A percentile compares a stretch with the other conserved stretches of the same genome.
These are phyloP conservation scores for Spathaspora arborariae DNA, from an alignment of 805 yeast species.

Conservation along the genomic window DNA sequence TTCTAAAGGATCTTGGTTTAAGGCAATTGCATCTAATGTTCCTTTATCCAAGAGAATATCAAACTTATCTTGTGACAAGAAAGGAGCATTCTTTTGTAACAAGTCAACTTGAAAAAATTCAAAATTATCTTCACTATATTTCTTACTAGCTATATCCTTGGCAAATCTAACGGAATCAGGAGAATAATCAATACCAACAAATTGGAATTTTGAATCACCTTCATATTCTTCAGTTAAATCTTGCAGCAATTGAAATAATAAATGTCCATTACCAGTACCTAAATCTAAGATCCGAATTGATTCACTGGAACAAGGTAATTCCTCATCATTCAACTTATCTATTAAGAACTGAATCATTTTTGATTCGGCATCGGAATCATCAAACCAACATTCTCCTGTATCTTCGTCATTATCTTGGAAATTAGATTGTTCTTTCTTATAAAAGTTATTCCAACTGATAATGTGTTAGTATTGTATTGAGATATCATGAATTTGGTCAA, in stretches of 20 bases:
- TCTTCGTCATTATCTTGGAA: slow-evolving; percentile 73
- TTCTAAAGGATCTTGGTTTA: slow-evolving; percentile 52
- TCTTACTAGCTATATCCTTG: slow-evolving; percentile 44
- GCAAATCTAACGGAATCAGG: slow-evolving; percentile 79
- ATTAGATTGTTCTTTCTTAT: slow-evolving; percentile 66
- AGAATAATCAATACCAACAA: slow-evolving; percentile 81
- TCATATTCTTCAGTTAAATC: slow-evolving; percentile 55
- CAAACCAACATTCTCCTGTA: slow-evolving; percentile 96
- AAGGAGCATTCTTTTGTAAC: slow-evolving; percentile 36
- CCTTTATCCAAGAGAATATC: slow-evolving; percentile 91
- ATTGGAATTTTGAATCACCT: slow-evolving; percentile 13
- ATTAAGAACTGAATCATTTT: slow-evolving; percentile 72
- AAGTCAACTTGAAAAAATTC: slow-evolving; percentile 73
- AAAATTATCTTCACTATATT: slow-evolving; percentile 31
- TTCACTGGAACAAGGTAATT: slow-evolving; percentile 15
- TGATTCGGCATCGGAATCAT: slow-evolving; percentile 89
- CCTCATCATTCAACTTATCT: slow-evolving; percentile 40
- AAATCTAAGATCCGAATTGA: slow-evolving; percentile 59
- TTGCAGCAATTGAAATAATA: slow-evolving; percentile 64
- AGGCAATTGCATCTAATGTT: slow-evolving; percentile 93
- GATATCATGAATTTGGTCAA: slow-evolving; percentile 8
- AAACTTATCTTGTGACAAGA: slow-evolving; percentile 40
- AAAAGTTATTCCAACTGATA: slow-evolving; percentile 80
- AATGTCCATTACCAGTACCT: slow-evolving; percentile 96
- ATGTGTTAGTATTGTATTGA: slow-evolving; percentile 1